Evolutionary conservation across 169 alveolate species (phyloP).

Genomic region (Toxoplasma gondii): DNA sequence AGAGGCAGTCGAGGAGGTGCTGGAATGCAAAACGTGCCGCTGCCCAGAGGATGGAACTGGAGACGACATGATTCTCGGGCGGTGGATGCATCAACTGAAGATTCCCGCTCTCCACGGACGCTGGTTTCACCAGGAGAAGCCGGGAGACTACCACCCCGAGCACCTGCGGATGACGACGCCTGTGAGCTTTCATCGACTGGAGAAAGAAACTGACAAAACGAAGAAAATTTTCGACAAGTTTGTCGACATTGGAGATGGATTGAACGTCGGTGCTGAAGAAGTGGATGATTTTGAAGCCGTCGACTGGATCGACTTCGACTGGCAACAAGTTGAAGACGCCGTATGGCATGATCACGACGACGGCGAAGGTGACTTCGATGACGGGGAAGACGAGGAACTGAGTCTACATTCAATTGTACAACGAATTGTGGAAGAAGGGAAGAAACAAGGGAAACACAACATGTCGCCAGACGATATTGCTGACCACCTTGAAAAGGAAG

Average conservation of each 20-base stretch:
- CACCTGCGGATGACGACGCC: conserved; percentile 38
- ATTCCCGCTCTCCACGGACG: conserved; percentile 48
- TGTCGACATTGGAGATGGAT: conserved; percentile 30
- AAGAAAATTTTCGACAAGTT: conserved; percentile 19
- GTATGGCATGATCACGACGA: conserved; percentile 44
- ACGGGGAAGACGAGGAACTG: neutral
- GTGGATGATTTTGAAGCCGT: conserved; percentile 41
- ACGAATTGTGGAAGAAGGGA: neutral
- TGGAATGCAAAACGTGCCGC: conserved; percentile 38
- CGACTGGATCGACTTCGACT: conserved; percentile 61
- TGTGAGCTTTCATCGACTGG: conserved; percentile 46
- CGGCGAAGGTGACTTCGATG: conserved; percentile 21
- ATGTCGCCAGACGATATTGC: conserved; percentile 52
- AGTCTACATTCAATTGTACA: neutral
- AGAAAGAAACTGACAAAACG: neutral
- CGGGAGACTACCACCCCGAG: conserved; percentile 47
- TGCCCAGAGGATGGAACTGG: conserved; percentile 53
- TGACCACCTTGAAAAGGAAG: conserved; percentile 38
- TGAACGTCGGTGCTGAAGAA: neutral
- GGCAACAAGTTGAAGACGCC: conserved; percentile 55
- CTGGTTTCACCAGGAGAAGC: conserved; percentile 58
- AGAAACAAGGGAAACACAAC: conserved; percentile 9
- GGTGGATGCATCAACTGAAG: conserved; percentile 49
- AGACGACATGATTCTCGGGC: conserved; percentile 60
- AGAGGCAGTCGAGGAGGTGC: conserved; percentile 25